Percentiles rank a stretch among this genome's conserved stretches.
phyloP scores from a whole-genome alignment of 164 flowering plant species.

The Nymphaea colorata region DNA sequence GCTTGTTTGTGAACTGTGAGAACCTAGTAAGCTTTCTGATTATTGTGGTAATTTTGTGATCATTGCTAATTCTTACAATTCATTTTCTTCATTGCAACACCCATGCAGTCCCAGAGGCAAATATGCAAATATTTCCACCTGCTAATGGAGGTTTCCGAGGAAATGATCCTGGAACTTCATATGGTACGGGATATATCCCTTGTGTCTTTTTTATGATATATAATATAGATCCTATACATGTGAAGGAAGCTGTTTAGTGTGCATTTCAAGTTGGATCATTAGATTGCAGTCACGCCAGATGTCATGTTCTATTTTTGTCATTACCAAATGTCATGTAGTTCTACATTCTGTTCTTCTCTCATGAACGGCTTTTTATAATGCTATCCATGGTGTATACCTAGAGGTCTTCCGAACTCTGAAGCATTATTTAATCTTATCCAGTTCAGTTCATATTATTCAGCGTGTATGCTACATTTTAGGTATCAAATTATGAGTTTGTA shows the following conservation, averaged over 20 bases:
- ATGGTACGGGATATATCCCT: constrained; percentile 32
- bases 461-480: too few species aligned
- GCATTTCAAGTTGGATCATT: background rate
- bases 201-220: background rate
- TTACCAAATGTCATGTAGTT: too few species aligned
- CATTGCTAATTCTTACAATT: background rate
- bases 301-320: too few species aligned
- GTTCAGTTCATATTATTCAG: too few species aligned
- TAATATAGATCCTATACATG: background rate
- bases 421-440: too few species aligned
- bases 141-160: constrained; percentile 38
- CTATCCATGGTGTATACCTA: too few species aligned
- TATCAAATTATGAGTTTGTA: too few species aligned
- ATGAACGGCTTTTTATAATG: too few species aligned
- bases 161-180: constrained; percentile 36
- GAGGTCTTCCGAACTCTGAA: too few species aligned
- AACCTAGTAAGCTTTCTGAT: background rate
- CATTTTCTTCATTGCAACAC: constrained; percentile 2
- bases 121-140: constrained; percentile 72
- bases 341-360: too few species aligned
- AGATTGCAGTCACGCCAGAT: background rate
- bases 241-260: background rate
- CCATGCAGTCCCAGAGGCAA: constrained; percentile 62
- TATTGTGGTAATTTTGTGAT: background rate
- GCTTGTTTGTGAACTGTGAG: background rate